Percentiles rank a stretch among this genome's conserved stretches.
phyloP scores from a whole-genome alignment of 139 green algal genomes.

The Closterium sp. region DNA sequence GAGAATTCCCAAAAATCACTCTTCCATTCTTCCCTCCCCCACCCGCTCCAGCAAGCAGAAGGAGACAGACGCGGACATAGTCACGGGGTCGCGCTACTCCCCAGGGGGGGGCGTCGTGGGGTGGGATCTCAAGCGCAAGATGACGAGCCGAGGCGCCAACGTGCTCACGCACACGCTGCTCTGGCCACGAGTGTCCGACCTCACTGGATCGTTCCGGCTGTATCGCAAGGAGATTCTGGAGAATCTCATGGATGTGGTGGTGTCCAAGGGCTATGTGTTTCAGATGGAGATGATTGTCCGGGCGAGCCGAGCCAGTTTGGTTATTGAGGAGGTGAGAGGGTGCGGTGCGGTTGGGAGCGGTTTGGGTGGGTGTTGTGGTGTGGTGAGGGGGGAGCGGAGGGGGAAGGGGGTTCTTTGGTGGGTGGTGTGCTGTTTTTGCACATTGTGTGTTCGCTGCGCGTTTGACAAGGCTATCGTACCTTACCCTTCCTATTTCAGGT shows the following conservation, averaged over 20 bases:
- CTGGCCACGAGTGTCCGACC: constrained; percentile 73
- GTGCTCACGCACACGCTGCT: constrained; percentile 80
- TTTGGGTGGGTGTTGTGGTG: not conserved
- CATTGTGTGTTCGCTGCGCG: too few relatives aligned
- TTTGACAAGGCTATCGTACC: not conserved
- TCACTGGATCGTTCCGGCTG: constrained; percentile 89
- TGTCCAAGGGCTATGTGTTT: constrained; percentile 62
- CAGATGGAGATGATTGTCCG: constrained; percentile 98
- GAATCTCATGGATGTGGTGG: constrained; percentile 50
- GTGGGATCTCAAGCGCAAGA: constrained; percentile 85
- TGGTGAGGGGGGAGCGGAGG: not conserved
- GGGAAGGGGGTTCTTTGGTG: not conserved
- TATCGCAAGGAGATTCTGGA: constrained; percentile 69
- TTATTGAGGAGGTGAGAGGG: constrained; percentile 68
- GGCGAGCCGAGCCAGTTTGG: constrained; percentile 61
- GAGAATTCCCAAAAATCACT: too few relatives aligned
- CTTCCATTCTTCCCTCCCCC: too few relatives aligned
- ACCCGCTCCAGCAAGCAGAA: constrained; percentile 57
- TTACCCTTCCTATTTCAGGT: constrained; percentile 61
- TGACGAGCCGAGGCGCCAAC: constrained; percentile 89
- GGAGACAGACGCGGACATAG: constrained; percentile 74
- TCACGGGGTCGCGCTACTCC: constrained; percentile 86
- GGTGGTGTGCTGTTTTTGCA: too few relatives aligned
- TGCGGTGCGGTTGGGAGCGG: not conserved
- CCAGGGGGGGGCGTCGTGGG: constrained; percentile 70